Evolutionary conservation across 148 eudicot species (phyloP).

Genomic region (Agrostemma githago): DNA sequence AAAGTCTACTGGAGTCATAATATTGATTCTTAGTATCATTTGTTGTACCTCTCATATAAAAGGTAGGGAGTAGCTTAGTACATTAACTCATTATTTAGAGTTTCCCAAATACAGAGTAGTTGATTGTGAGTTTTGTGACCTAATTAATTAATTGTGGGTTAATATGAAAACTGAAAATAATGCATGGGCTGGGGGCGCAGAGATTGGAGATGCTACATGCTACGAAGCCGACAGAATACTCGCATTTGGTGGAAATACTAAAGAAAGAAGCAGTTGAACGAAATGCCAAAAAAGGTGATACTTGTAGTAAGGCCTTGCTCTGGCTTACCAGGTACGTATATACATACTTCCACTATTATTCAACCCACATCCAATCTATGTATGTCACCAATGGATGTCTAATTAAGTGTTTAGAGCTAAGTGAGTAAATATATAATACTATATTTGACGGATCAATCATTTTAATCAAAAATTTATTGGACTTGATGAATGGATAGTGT

Average conservation of each 20-base stretch:
- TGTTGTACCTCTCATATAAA: too few relatives aligned
- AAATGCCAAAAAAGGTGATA: constrained; percentile 50
- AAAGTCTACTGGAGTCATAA: not conserved
- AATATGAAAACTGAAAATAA: not conserved
- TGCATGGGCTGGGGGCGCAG: constrained; percentile 29
- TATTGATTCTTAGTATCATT: too few relatives aligned
- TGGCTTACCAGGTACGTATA: constrained; percentile 93
- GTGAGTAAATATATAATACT: too few relatives aligned
- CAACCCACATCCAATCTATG: too few relatives aligned
- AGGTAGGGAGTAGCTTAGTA: too few relatives aligned
- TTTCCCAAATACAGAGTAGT: not conserved
- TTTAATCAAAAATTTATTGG: too few relatives aligned
- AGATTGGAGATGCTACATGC: constrained; percentile 67
- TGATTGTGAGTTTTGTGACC: not conserved
- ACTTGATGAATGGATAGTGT: too few relatives aligned
- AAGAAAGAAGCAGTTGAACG: constrained; percentile 71
- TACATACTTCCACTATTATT: too few relatives aligned
- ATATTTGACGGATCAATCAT: too few relatives aligned
- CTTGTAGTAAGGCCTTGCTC: constrained; percentile 65
- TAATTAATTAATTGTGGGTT: not conserved
- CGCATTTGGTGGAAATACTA: constrained; percentile 67
- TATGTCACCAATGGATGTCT: too few relatives aligned
- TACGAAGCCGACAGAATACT: constrained; percentile 47
- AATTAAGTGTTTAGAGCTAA: too few relatives aligned
- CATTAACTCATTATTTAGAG: too few relatives aligned